These are phyloP conservation scores for Solanum chilense DNA, from an alignment of 257 asterid genomes.

Conservation along the genomic window DNA sequence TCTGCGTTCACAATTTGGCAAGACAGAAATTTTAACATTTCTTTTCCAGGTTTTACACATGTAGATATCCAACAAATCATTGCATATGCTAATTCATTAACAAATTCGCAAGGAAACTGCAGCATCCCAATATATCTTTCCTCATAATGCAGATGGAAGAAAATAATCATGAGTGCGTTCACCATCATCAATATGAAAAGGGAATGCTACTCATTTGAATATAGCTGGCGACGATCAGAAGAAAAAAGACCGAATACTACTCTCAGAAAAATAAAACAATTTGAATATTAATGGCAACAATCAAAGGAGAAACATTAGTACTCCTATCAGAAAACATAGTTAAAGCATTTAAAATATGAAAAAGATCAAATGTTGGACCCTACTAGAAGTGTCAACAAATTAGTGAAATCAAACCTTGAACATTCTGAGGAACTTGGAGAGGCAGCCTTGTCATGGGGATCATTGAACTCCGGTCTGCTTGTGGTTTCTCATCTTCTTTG, in stretches of 20 bases:
- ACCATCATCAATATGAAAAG: not conserved
- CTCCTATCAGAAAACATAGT: not conserved
- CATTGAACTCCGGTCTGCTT: conserved; percentile 32
- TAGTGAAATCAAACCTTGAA: conserved; percentile 45
- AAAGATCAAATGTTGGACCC: not conserved
- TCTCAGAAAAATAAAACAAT: not conserved
- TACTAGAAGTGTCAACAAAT: not conserved
- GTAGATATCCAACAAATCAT: not conserved
- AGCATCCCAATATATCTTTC: not conserved
- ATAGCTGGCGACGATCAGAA: not conserved
- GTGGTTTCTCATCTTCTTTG: conserved; percentile 58
- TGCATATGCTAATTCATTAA: not conserved
- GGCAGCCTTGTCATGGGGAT: conserved; percentile 65
- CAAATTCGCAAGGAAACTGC: not conserved
- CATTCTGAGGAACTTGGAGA: conserved; percentile 65
- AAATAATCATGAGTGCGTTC: not conserved
- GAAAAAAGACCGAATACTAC: not conserved
- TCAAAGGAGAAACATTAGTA: not conserved
- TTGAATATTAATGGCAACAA: not conserved
- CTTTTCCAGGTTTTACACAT: not conserved
- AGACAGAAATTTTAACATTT: not conserved
- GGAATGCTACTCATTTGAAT: not conserved
- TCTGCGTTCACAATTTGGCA: not conserved
- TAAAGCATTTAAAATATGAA: not conserved
- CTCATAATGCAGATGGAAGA: not conserved